Percentiles rank a stretch among this genome's conserved stretches.
Evolutionary conservation across 495 filamentous ascomycete genomes (phyloP).

Genomic region (Chaetomidium leptoderma): DNA sequence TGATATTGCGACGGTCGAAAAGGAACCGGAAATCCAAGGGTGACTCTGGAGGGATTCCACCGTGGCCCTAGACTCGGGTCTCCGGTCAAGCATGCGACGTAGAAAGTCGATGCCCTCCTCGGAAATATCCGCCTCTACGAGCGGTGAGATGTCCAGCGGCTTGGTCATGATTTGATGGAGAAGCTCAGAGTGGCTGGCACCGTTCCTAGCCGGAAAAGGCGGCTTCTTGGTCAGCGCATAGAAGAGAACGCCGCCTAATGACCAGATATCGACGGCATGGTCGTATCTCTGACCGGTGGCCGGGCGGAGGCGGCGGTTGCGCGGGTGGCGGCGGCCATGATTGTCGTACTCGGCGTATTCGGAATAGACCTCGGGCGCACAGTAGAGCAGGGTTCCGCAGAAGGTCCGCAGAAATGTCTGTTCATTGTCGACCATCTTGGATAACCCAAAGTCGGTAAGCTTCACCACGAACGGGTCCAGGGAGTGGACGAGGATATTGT

Average conservation of each 20-base stretch:
- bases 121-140: slow-evolving; percentile 56
- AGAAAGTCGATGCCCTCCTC: slow-evolving; percentile 66
- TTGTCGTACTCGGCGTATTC: slow-evolving; percentile 63
- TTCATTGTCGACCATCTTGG: slow-evolving; percentile 81
- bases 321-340: slow-evolving; percentile 40
- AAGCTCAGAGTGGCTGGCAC: slow-evolving; percentile 55
- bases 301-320: slow-evolving; percentile 34
- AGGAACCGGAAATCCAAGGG: slow-evolving; percentile 55
- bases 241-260: slow-evolving; percentile 84
- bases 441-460: slow-evolving; percentile 85
- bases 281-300: slow-evolving; percentile 60
- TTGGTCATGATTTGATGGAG: slow-evolving; percentile 79
- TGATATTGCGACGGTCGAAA: slow-evolving; percentile 31
- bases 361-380: slow-evolving; percentile 92
- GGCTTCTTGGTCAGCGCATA: slow-evolving; percentile 69
- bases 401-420: slow-evolving; percentile 94
- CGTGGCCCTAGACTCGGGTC: slow-evolving; percentile 64
- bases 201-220: slow-evolving; percentile 66
- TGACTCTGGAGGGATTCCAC: slow-evolving; percentile 60
- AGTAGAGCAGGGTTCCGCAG: slow-evolving; percentile 92
- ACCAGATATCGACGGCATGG: slow-evolving; percentile 92
- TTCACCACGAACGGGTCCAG: slow-evolving; percentile 75
- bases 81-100: slow-evolving; percentile 66
- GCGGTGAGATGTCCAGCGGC: slow-evolving; percentile 56
- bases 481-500: slow-evolving; percentile 84